phyloP scores from a whole-genome alignment of 2,329 filamentous ascomycete genomes.

The Exophiala xenobiotica region DNA sequence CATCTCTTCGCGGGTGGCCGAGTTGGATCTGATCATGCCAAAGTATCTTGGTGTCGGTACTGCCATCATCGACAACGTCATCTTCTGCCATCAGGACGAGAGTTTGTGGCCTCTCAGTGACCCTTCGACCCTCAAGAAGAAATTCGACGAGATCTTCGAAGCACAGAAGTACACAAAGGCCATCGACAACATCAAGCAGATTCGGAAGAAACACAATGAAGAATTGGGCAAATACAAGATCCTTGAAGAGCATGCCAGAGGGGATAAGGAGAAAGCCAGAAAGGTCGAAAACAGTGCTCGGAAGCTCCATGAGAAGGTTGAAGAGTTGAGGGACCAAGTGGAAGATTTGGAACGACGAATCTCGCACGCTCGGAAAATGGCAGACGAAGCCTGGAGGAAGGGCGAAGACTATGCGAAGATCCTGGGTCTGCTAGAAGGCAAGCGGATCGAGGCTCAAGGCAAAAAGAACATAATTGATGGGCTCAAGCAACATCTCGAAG shows the following conservation, averaged over 20 bases:
- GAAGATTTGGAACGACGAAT: slow-evolving; percentile 54
- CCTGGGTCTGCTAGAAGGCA: slow-evolving; percentile 71
- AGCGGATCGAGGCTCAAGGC: slow-evolving; percentile 70
- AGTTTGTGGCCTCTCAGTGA: slow-evolving; percentile 96
- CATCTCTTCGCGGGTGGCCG: slow-evolving; percentile 75
- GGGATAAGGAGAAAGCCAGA: slow-evolving; percentile 81
- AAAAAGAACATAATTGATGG: slow-evolving; percentile 69
- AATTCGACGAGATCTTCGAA: slow-evolving; percentile 97
- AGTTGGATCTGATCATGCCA: slow-evolving; percentile 81
- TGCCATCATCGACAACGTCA: slow-evolving; percentile 88
- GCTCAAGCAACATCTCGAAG: slow-evolving; percentile 69
- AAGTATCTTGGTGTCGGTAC: slow-evolving; percentile 84
- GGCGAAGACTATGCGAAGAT: slow-evolving; percentile 73
- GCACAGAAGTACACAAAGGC: slow-evolving; percentile 96
- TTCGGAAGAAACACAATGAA: slow-evolving; percentile 79
- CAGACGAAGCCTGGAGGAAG: slow-evolving; percentile 67
- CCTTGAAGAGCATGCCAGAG: slow-evolving; percentile 73
- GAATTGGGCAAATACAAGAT: slow-evolving; percentile 71
- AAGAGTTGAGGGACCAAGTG: slow-evolving; percentile 60
- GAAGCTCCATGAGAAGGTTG: slow-evolving; percentile 62
- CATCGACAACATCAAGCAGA: slow-evolving; percentile 86
- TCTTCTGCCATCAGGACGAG: slow-evolving; percentile 98
- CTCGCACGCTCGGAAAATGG: slow-evolving; percentile 47
- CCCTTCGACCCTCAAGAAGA: slow-evolving; percentile 80
- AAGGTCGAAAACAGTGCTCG: slow-evolving; percentile 65